A percentile compares a stretch with the other conserved stretches of the same genome.
phyloP scores from a whole-genome alignment of 1,139 yeast genomes.

The Kodamaea sp. region DNA sequence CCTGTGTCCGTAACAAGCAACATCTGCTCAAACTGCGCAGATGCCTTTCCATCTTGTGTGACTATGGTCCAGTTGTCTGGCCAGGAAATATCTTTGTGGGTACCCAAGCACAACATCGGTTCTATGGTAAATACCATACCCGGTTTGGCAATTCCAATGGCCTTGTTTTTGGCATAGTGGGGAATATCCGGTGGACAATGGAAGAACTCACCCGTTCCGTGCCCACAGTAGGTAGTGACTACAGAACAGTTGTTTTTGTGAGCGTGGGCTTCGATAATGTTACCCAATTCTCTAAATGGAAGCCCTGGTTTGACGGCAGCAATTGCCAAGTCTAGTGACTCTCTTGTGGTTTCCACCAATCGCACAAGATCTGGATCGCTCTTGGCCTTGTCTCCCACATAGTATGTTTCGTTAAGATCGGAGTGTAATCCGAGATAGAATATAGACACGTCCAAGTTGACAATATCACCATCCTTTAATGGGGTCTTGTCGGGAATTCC shows the following conservation, averaged over 20 bases:
- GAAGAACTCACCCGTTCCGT: slow-evolving; percentile 85
- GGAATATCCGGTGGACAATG: slow-evolving; percentile 94
- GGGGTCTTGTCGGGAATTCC: slow-evolving; percentile 93
- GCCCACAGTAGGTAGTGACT: slow-evolving; percentile 91
- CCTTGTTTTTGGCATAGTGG: slow-evolving; percentile 91
- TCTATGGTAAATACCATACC: slow-evolving; percentile 98
- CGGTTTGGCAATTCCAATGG: slow-evolving; percentile 90
- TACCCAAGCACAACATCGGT: slow-evolving; percentile 95
- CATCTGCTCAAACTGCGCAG: slow-evolving; percentile 97
- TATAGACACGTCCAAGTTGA: slow-evolving; percentile 86
- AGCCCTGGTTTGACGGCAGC: slow-evolving; percentile 87
- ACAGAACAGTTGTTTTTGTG: slow-evolving; percentile 77
- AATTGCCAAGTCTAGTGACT: slow-evolving; percentile 82
- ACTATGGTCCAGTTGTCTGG: slow-evolving; percentile 98
- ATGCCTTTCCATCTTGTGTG: slow-evolving; percentile 82
- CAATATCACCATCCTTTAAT: slow-evolving; percentile 89
- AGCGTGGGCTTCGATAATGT: slow-evolving; percentile 86
- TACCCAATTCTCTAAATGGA: slow-evolving; percentile 84
- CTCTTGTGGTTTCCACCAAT: slow-evolving; percentile 92
- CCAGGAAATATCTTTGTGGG: slow-evolving; percentile 82
- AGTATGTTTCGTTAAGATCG: slow-evolving; percentile 94
- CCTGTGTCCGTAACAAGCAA: slow-evolving; percentile 91
- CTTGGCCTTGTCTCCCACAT: slow-evolving; percentile 89
- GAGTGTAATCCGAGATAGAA: slow-evolving; percentile 89
- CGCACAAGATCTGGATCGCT: slow-evolving; percentile 74